Percentiles rank a stretch among this genome's conserved stretches.
These are phyloP conservation scores for Silybum marianum DNA, from an alignment of 129 eudicot species.

Conservation along the genomic window DNA sequence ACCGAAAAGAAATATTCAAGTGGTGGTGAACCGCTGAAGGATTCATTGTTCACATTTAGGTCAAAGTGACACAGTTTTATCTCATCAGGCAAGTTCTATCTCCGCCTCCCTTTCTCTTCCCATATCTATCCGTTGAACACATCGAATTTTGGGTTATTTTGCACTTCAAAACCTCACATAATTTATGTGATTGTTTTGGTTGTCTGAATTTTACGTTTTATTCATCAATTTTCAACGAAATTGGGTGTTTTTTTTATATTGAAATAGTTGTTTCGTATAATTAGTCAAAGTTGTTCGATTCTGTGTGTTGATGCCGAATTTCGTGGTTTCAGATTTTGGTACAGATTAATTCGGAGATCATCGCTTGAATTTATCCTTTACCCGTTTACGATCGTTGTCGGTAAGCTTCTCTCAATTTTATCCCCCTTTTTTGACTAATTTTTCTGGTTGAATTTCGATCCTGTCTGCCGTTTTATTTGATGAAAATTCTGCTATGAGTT, in stretches of 20 bases:
- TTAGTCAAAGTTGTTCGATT: constrained; percentile 20
- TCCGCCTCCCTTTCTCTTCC: constrained; percentile 5
- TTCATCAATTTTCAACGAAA: constrained; percentile 5
- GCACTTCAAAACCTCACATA: neutral
- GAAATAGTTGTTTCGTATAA: neutral
- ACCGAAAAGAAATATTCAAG: neutral
- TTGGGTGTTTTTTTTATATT: neutral
- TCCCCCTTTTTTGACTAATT: neutral
- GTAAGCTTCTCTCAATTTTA: constrained; percentile 23
- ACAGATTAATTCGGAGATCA: constrained; percentile 20
- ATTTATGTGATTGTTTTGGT: neutral
- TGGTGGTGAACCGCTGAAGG: neutral
- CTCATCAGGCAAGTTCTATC: constrained; percentile 27
- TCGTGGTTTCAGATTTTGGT: constrained; percentile 20
- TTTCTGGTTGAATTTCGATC: neutral
- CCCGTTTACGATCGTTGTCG: constrained; percentile 17
- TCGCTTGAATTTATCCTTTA: constrained; percentile 11
- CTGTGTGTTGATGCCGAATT: constrained; percentile 9
- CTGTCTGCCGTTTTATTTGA: neutral
- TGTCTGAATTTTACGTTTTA: neutral
- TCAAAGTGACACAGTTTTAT: constrained; percentile 21
- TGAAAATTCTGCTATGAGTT: neutral
- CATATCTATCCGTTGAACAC: neutral
- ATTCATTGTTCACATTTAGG: constrained; percentile 15
- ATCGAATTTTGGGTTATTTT: constrained; percentile 1